Conservation (phyloP, 768 basidiomycete genomes). For the Amanita rimosa region DNA sequence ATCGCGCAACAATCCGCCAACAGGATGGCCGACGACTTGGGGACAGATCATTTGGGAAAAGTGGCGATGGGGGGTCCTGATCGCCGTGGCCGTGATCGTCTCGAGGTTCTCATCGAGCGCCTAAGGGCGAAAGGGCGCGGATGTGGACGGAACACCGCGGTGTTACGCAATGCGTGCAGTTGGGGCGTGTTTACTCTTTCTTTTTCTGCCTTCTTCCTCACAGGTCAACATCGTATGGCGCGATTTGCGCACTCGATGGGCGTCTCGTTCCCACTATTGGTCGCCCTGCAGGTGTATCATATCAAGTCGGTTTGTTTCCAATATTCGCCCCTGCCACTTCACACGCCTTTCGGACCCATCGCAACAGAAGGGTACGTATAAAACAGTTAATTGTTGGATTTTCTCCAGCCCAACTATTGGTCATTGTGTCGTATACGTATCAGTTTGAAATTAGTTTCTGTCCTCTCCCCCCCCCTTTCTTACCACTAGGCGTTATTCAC, state of each 20-base stretch:
- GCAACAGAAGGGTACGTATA: too few relatives aligned
- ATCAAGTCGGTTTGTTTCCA: too few relatives aligned
- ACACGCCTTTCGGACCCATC: too few relatives aligned
- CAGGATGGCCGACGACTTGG: conserved; percentile 52
- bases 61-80: conserved; percentile 75
- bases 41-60: conserved; percentile 68
- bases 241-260: not conserved
- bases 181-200: not conserved
- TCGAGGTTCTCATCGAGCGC: conserved; percentile 57
- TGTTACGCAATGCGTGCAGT: not conserved
- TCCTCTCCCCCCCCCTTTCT: too few relatives aligned
- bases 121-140: conserved; percentile 11
- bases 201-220: not conserved
- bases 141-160: not conserved
- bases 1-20: conserved; percentile 14
- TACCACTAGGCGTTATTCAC: too few relatives aligned
- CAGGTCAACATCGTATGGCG: not conserved
- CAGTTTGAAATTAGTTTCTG: too few relatives aligned
- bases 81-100: conserved; percentile 67
- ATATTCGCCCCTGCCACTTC: too few relatives aligned
- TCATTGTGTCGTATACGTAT: too few relatives aligned
- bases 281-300: too few relatives aligned
- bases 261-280: too few relatives aligned
- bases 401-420: too few relatives aligned
- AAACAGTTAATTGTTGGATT: too few relatives aligned